Conservation (phyloP, 768 basidiomycete species). For the Lactarius trivialis region DNA sequence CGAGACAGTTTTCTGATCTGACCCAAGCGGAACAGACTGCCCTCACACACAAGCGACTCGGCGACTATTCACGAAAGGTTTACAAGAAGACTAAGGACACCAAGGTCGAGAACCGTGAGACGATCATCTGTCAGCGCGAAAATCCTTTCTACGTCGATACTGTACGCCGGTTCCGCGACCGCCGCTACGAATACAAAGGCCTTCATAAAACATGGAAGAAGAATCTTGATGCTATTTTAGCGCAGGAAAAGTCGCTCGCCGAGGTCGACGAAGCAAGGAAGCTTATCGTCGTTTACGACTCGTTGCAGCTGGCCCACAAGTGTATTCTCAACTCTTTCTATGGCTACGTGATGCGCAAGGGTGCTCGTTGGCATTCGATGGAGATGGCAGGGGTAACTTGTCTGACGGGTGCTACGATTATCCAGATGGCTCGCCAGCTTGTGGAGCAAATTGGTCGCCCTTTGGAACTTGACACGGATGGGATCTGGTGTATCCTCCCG, state of each 20-base stretch:
- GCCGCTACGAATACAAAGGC: slow-evolving; percentile 98
- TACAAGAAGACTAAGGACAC: slow-evolving; percentile 99
- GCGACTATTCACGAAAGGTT: slow-evolving; percentile 97
- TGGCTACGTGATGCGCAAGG: slow-evolving; percentile 99
- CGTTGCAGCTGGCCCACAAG: slow-evolving; percentile 97
- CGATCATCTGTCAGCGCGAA: slow-evolving; percentile 95
- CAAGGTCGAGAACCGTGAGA: slow-evolving; percentile 85
- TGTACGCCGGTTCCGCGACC: slow-evolving; percentile 92
- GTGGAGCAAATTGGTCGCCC: slow-evolving; percentile 98
- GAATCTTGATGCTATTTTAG: slow-evolving; percentile 71
- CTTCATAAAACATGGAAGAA: slow-evolving; percentile 99
- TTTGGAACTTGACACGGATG: slow-evolving; percentile 95
- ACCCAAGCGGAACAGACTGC: slow-evolving; percentile 82
- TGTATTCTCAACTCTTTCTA: slow-evolving; percentile 99
- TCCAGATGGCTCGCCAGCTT: slow-evolving; percentile 95
- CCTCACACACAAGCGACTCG: slow-evolving; percentile 90
- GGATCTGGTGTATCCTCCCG: slow-evolving; percentile 99
- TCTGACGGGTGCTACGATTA: slow-evolving; percentile 94
- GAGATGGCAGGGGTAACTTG: slow-evolving; percentile 99
- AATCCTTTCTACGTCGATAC: slow-evolving; percentile 99
- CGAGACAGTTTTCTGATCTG: slow-evolving; percentile 79
- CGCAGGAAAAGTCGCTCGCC: slow-evolving; percentile 65
- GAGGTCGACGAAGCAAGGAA: slow-evolving; percentile 97
- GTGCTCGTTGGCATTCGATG: slow-evolving; percentile 99
- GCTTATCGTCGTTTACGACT: slow-evolving; percentile 98